These are phyloP conservation scores for Coriolopsis trogii DNA, from an alignment of 1,284 basidiomycete genomes.

Conservation along the genomic window DNA sequence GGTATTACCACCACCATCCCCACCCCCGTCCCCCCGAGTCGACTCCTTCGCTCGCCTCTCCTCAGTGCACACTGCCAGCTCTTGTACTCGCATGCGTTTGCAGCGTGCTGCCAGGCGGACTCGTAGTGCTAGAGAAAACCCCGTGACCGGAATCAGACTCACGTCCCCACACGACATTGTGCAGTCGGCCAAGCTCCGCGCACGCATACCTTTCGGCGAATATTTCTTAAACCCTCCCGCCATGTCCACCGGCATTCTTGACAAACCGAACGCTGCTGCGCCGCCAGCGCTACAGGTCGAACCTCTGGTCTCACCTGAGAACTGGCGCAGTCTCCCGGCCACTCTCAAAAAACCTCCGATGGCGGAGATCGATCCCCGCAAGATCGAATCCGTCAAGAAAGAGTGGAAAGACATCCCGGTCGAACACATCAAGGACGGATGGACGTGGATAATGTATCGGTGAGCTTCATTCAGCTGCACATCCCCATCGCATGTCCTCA, in stretches of 20 bases:
- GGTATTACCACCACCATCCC: not conserved
- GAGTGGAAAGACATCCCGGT: conserved; percentile 11
- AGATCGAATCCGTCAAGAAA: conserved; percentile 5
- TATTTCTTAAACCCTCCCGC: not conserved
- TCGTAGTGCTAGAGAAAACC: not conserved
- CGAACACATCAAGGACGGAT: conserved; percentile 7
- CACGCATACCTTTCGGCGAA: conserved; percentile 8
- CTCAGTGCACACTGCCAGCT: not conserved
- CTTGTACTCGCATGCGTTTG: not conserved
- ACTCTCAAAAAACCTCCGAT: conserved; percentile 10
- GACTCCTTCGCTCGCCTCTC: not conserved
- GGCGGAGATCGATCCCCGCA: conserved; percentile 10
- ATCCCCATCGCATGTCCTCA: no score
- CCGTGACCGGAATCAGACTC: not conserved
- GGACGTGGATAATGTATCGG: conserved; percentile 13
- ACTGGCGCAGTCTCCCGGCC: conserved; percentile 15
- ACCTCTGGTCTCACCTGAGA: conserved; percentile 9
- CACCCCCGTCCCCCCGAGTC: not conserved
- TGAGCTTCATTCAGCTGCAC: no score
- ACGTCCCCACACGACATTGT: conserved; percentile 2
- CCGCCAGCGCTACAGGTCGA: not conserved
- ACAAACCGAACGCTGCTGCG: no score
- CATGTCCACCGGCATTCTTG: not conserved
- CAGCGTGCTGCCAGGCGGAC: conserved; percentile 1
- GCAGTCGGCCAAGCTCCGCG: conserved; percentile 9